Percentiles rank a stretch among this genome's conserved stretches.
Evolutionary conservation across 1,139 yeast species (phyloP).

Genomic region (Tardiomyces depauwii): DNA sequence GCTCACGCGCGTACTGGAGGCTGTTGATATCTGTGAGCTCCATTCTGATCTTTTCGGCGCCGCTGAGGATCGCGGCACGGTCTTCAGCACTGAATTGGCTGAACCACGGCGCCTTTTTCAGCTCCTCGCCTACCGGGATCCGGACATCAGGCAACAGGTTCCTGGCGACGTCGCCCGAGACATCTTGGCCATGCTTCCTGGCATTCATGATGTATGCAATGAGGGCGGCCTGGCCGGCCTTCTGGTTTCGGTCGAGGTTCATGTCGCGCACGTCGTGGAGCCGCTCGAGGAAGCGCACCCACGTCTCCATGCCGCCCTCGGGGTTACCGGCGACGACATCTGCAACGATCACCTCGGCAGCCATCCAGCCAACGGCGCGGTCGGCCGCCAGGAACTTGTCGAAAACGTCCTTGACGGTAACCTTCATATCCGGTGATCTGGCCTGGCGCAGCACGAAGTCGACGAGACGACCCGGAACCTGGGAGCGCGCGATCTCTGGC

Average conservation of each 20-base stretch:
- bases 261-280: constrained; percentile 11
- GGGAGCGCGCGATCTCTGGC: too few species aligned
- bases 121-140: constrained; percentile 13
- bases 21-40: constrained; percentile 12
- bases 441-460: too few species aligned
- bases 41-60: constrained; percentile 12
- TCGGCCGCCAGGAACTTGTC: constrained; percentile 12
- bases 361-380: constrained; percentile 18
- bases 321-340: constrained; percentile 15
- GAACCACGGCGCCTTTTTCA: constrained; percentile 10
- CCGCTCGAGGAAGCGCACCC: constrained; percentile 20
- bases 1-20: constrained; percentile 12
- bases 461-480: too few species aligned
- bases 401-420: constrained; percentile 4
- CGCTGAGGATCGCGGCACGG: constrained; percentile 8
- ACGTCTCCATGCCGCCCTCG: constrained; percentile 17
- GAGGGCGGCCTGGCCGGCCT: constrained; percentile 20
- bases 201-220: constrained; percentile 20
- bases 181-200: constrained; percentile 8
- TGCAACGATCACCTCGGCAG: constrained; percentile 15
- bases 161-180: constrained; percentile 14
- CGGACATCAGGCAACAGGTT: constrained; percentile 17
- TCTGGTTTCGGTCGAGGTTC: constrained; percentile 11
- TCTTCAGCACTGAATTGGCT: constrained; percentile 5
- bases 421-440: background rate